A percentile compares a stretch with the other conserved stretches of the same genome.
These are phyloP conservation scores for Russula griseocarnosa DNA, from an alignment of 768 basidiomycete genomes.

Conservation along the genomic window DNA sequence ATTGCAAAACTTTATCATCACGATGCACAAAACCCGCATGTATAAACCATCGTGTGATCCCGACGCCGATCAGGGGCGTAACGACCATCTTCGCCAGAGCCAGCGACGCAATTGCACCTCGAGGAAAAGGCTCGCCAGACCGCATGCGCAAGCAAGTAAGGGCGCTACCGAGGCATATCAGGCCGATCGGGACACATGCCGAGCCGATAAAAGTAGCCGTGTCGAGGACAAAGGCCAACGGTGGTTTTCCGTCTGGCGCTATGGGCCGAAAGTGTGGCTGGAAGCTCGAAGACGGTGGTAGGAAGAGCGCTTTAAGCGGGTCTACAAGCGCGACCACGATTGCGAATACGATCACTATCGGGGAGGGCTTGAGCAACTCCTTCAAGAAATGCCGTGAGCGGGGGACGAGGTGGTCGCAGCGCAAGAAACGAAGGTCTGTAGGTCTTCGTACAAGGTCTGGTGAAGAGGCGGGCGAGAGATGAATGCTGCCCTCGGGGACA, in stretches of 20 bases:
- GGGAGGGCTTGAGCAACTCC: conserved; percentile 43
- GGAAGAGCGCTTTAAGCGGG: conserved; percentile 58
- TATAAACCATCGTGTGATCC: conserved; percentile 49
- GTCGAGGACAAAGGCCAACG: conserved; percentile 57
- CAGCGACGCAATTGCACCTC: conserved; percentile 51
- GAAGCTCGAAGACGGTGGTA: conserved; percentile 41
- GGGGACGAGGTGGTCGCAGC: neutral
- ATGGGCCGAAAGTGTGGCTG: conserved; percentile 36
- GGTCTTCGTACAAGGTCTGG: neutral
- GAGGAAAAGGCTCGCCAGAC: conserved; percentile 41
- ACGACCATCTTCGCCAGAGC: conserved; percentile 54
- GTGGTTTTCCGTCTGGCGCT: conserved; percentile 65
- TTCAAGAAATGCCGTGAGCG: neutral
- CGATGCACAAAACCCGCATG: conserved; percentile 43
- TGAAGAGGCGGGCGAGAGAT: neutral
- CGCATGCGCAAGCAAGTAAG: conserved; percentile 57
- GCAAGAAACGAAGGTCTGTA: neutral
- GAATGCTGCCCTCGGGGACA: too few species aligned
- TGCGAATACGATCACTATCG: conserved; percentile 50
- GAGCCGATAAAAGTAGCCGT: conserved; percentile 55
- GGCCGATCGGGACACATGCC: conserved; percentile 59
- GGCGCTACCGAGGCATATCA: conserved; percentile 60
- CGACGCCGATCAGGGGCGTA: conserved; percentile 57
- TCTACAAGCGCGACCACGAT: conserved; percentile 56
- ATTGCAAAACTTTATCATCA: conserved; percentile 56